phyloP scores from a whole-genome alignment of 108 stramenopile genomes.

The Tribonema minus region DNA sequence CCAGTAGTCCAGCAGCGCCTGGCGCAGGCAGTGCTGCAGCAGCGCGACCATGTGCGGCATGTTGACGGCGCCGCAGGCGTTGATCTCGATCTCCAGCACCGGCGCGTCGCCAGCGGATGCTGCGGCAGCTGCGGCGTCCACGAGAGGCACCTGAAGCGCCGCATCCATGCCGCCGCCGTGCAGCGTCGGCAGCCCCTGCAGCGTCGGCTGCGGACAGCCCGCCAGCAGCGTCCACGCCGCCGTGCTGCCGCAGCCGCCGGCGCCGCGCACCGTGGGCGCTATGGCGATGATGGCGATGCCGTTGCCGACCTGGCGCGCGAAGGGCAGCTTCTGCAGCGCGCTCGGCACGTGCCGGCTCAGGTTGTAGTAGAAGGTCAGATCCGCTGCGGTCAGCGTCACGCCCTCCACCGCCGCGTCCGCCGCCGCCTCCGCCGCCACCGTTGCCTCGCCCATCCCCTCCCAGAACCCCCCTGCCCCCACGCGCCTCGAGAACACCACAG shows the following conservation, averaged over 20 bases:
- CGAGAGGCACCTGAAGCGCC: neutral
- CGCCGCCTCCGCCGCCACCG: neutral
- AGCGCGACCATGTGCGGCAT: conserved; percentile 14
- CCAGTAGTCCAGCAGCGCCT: conserved; percentile 23
- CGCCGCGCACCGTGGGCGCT: neutral
- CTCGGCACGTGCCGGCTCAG: neutral
- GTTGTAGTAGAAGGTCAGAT: neutral
- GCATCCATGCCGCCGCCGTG: neutral
- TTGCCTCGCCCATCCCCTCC: too few species aligned
- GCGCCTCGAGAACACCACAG: too few species aligned
- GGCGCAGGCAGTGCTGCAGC: conserved; percentile 9
- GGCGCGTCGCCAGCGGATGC: neutral
- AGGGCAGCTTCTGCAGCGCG: neutral
- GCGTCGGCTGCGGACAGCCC: neutral
- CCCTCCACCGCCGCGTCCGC: neutral
- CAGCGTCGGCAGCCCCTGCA: neutral
- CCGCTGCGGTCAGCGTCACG: neutral
- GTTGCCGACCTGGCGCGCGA: neutral
- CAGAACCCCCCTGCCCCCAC: too few species aligned
- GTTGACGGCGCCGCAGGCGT: conserved; percentile 17
- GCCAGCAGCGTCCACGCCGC: neutral
- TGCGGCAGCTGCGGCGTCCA: neutral
- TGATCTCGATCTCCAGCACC: conserved; percentile 17
- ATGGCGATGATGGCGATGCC: neutral
- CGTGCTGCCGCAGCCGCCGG: too few species aligned